Conservation (phyloP, 352 stramenopile genomes). For the Phytophthora cactorum region DNA sequence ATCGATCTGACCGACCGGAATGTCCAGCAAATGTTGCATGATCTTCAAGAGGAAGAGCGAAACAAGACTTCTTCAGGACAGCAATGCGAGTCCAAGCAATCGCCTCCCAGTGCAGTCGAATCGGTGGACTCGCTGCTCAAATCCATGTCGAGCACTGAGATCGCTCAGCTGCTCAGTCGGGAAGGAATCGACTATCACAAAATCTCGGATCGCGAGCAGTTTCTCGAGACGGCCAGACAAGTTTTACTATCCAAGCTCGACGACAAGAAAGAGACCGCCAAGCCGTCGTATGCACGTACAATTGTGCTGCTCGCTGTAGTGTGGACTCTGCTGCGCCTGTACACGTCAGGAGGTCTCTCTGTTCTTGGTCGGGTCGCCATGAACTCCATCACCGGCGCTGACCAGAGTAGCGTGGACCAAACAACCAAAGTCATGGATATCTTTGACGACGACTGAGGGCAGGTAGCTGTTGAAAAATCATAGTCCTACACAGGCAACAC, state of each 20-base stretch:
- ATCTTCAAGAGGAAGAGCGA: slow-evolving; percentile 78
- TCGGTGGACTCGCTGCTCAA: slow-evolving; percentile 77
- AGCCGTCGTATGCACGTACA: slow-evolving; percentile 56
- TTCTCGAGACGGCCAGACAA: slow-evolving; percentile 76
- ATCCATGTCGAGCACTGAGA: slow-evolving; percentile 78
- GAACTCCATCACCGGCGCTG: slow-evolving; percentile 15
- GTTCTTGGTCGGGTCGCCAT: slow-evolving; percentile 26
- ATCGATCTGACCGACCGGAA: slow-evolving; percentile 79
- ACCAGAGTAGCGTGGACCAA: slow-evolving; percentile 13
- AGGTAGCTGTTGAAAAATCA: neutral
- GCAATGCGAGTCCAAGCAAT: slow-evolving; percentile 18
- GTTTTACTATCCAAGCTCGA: slow-evolving; percentile 68
- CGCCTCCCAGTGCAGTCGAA: slow-evolving; percentile 30
- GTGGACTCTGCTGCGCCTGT: slow-evolving; percentile 76
- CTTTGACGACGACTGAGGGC: slow-evolving; percentile 46
- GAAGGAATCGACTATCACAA: slow-evolving; percentile 84
- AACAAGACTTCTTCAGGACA: slow-evolving; percentile 34
- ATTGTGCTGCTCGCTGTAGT: slow-evolving; percentile 62
- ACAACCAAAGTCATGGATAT: slow-evolving; percentile 43
- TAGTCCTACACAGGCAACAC: slow-evolving; percentile 13
- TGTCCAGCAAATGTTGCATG: slow-evolving; percentile 82
- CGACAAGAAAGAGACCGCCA: slow-evolving; percentile 17
- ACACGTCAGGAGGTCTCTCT: slow-evolving; percentile 66
- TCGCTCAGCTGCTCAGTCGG: slow-evolving; percentile 58
- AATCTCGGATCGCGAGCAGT: slow-evolving; percentile 74